These are phyloP conservation scores for Puccinia coronata DNA, from an alignment of 1,284 basidiomycete genomes.

Conservation along the genomic window DNA sequence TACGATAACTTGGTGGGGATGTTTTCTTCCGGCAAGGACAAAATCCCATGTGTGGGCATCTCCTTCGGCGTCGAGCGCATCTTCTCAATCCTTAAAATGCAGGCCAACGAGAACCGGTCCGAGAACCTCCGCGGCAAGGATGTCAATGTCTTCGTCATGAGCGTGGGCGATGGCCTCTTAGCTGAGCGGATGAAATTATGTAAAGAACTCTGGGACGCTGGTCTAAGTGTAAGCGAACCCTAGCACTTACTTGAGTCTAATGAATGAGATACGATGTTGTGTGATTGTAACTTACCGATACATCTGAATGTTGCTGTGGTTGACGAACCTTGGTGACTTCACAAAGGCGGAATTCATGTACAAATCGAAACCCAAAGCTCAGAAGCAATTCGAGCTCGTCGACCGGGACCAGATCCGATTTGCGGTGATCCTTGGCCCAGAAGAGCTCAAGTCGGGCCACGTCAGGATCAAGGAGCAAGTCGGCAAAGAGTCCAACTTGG, in stretches of 20 bases:
- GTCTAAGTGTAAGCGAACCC: conserved; percentile 71
- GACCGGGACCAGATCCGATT: conserved; percentile 89
- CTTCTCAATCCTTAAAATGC: conserved; percentile 82
- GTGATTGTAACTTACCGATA: neutral
- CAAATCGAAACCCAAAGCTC: conserved; percentile 83
- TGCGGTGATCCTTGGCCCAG: conserved; percentile 83
- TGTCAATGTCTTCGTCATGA: conserved; percentile 91
- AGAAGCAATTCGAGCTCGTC: conserved; percentile 84
- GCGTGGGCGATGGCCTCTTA: conserved; percentile 84
- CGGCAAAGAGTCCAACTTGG: conserved; percentile 64
- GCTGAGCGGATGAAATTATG: conserved; percentile 82
- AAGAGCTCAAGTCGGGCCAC: conserved; percentile 78
- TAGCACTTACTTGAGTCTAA: neutral
- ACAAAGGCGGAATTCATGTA: conserved; percentile 84
- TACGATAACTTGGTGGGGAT: conserved; percentile 97
- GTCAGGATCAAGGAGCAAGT: conserved; percentile 91
- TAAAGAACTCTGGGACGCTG: conserved; percentile 78
- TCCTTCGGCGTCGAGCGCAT: conserved; percentile 94
- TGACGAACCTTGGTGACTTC: neutral
- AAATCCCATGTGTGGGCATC: conserved; percentile 90
- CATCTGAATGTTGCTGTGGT: neutral
- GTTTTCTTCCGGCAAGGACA: conserved; percentile 72
- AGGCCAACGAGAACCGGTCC: conserved; percentile 64
- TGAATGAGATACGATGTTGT: neutral
- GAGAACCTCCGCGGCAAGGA: conserved; percentile 71